Conservation (phyloP, 768 basidiomycete genomes). For the Amylocystis lapponica region DNA sequence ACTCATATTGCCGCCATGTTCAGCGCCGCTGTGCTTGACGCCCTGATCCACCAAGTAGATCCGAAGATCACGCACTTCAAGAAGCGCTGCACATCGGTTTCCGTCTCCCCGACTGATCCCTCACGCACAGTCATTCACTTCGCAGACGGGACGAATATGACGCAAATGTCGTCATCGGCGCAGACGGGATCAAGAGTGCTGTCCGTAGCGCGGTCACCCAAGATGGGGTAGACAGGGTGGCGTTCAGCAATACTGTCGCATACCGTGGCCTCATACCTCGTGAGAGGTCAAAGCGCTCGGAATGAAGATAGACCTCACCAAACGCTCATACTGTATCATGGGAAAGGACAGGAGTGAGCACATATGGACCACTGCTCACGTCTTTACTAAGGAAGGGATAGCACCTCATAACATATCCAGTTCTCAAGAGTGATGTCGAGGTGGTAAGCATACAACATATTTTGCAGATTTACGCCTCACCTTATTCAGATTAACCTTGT, state of each 20-base stretch:
- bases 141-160: slow-evolving; percentile 41
- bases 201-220: slow-evolving; percentile 34
- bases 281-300: slow-evolving; percentile 35
- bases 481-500: slow-evolving; percentile 39
- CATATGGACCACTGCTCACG: neutral
- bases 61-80: slow-evolving; percentile 40
- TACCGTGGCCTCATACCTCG: slow-evolving; percentile 44
- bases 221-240: slow-evolving; percentile 19
- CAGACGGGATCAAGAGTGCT: slow-evolving; percentile 31
- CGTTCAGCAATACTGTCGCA: slow-evolving; percentile 41
- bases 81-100: slow-evolving; percentile 36
- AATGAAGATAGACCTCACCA: slow-evolving; percentile 33
- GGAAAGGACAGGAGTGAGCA: slow-evolving; percentile 31
- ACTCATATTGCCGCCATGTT: neutral
- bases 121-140: slow-evolving; percentile 34
- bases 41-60: slow-evolving; percentile 38
- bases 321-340: slow-evolving; percentile 36
- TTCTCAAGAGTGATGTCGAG: too few species aligned
- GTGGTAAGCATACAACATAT: too few species aligned
- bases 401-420: slow-evolving; percentile 51
- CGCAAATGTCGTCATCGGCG: slow-evolving; percentile 44
- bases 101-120: slow-evolving; percentile 8
- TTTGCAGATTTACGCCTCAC: neutral
- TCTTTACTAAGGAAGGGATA: too few species aligned
- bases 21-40: slow-evolving; percentile 47